These are phyloP conservation scores for Mitragyna speciosa DNA, from an alignment of 257 asterid genomes.

Conservation along the genomic window DNA sequence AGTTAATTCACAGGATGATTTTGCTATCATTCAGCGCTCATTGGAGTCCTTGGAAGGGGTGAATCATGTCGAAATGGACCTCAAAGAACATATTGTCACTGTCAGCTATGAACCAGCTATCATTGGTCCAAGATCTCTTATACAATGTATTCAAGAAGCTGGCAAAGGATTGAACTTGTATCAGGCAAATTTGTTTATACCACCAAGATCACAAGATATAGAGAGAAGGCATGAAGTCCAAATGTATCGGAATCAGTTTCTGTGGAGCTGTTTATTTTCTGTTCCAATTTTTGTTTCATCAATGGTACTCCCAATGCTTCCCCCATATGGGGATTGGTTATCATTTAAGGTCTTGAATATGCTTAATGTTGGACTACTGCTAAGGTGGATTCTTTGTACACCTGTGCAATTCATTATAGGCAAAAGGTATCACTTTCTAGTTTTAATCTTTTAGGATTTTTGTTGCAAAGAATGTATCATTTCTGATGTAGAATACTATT, in stretches of 20 bases:
- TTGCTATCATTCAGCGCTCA: constrained; percentile 43
- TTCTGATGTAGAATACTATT: background rate
- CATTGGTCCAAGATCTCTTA: constrained; percentile 88
- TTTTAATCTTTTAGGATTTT: constrained; percentile 5
- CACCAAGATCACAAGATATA: constrained; percentile 73
- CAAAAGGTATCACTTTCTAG: constrained; percentile 55
- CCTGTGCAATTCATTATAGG: constrained; percentile 95
- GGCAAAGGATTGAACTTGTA: constrained; percentile 52
- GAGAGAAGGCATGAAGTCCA: constrained; percentile 70
- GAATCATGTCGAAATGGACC: constrained; percentile 60
- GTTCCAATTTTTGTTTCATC: constrained; percentile 75
- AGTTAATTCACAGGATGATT: constrained; percentile 54
- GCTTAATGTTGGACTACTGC: constrained; percentile 73
- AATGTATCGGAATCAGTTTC: constrained; percentile 67
- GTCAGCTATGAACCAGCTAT: constrained; percentile 77
- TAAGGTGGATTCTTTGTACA: constrained; percentile 94
- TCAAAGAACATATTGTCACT: constrained; percentile 48
- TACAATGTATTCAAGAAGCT: constrained; percentile 67
- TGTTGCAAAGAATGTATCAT: background rate
- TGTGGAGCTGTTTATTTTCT: constrained; percentile 88
- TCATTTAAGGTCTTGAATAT: constrained; percentile 72
- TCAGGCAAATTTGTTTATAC: constrained; percentile 64
- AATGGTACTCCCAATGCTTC: constrained; percentile 95
- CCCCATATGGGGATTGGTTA: constrained; percentile 93
- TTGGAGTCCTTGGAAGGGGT: constrained; percentile 80